Evolutionary conservation across 1,284 basidiomycete genomes (phyloP).

Genomic region (Neonothopanus nambi): DNA sequence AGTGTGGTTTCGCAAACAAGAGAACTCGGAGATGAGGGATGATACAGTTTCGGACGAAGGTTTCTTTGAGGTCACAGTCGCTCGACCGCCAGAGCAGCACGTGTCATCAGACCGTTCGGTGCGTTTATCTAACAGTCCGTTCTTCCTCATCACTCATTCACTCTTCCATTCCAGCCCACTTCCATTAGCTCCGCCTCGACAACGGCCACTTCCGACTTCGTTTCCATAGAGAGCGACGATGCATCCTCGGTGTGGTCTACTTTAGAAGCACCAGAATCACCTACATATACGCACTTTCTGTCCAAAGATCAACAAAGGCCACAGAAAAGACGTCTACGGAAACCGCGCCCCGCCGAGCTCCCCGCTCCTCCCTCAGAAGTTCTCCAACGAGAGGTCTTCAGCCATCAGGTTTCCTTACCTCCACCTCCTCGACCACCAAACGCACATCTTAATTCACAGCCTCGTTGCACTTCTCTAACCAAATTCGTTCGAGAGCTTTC

Average conservation of each 20-base stretch:
- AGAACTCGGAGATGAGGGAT: slow-evolving; percentile 9
- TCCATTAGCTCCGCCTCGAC: slow-evolving; percentile 19
- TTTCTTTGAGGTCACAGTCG: slow-evolving; percentile 15
- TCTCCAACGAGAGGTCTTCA: slow-evolving; percentile 12
- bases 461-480: background rate
- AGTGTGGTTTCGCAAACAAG: slow-evolving; percentile 14
- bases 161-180: slow-evolving; percentile 19
- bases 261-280: slow-evolving; percentile 6
- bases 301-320: slow-evolving; percentile 1
- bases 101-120: background rate
- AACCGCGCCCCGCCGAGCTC: slow-evolving; percentile 13
- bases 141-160: slow-evolving; percentile 8
- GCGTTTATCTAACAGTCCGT: slow-evolving; percentile 8
- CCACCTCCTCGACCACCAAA: background rate
- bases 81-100: background rate
- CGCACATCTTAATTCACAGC: background rate
- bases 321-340: slow-evolving; percentile 11
- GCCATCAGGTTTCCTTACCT: slow-evolving; percentile 14
- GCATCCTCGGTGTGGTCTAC: slow-evolving; percentile 13
- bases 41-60: slow-evolving; percentile 17
- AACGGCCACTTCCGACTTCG: slow-evolving; percentile 26
- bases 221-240: slow-evolving; percentile 20
- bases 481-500: slow-evolving; percentile 8
- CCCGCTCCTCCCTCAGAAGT: slow-evolving; percentile 16
- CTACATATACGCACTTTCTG: slow-evolving; percentile 2